A percentile compares a stretch with the other conserved stretches of the same genome.
phyloP scores from a whole-genome alignment of 805 yeast species.

The Cyberlindnera veronae region DNA sequence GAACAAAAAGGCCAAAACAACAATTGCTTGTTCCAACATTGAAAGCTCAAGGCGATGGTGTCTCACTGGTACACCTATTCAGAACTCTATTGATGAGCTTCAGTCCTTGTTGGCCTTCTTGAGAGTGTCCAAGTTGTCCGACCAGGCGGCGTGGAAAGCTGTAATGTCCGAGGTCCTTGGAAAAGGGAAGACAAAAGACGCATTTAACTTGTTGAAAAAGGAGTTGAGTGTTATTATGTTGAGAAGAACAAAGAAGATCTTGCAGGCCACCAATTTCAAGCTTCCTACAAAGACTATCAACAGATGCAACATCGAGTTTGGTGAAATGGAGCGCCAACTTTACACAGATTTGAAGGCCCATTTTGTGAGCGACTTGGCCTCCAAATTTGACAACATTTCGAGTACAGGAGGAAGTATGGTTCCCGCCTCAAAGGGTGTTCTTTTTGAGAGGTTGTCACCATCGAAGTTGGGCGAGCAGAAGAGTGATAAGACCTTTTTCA shows the following conservation, averaged over 20 bases:
- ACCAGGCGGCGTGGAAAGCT: slow-evolving; percentile 22
- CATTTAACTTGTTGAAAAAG: slow-evolving; percentile 32
- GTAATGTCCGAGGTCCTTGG: slow-evolving; percentile 35
- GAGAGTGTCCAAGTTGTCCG: slow-evolving; percentile 31
- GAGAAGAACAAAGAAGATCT: slow-evolving; percentile 41
- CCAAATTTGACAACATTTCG: slow-evolving; percentile 3
- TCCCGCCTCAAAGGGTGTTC: slow-evolving; percentile 10
- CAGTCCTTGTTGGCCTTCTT: slow-evolving; percentile 46
- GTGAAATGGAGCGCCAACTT: slow-evolving; percentile 25
- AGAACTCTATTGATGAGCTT: slow-evolving; percentile 51
- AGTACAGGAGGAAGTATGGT: not conserved
- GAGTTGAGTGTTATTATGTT: slow-evolving; percentile 38
- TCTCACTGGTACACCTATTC: slow-evolving; percentile 64
- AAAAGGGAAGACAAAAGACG: slow-evolving; percentile 33
- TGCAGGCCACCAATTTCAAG: slow-evolving; percentile 24
- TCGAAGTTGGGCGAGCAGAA: slow-evolving; percentile 12
- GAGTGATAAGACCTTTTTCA: slow-evolving; percentile 17
- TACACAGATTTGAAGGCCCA: slow-evolving; percentile 25
- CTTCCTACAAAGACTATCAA: slow-evolving; percentile 22
- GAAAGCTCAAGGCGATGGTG: slow-evolving; percentile 49
- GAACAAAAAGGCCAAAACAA: slow-evolving; percentile 42
- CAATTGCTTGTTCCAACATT: slow-evolving; percentile 43
- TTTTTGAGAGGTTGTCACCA: slow-evolving; percentile 8
- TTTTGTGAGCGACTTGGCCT: slow-evolving; percentile 13
- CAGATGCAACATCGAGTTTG: slow-evolving; percentile 24